Base-by-base conservation (phyloP, 129 eudicot species). In the Flaveria robusta region DNA sequence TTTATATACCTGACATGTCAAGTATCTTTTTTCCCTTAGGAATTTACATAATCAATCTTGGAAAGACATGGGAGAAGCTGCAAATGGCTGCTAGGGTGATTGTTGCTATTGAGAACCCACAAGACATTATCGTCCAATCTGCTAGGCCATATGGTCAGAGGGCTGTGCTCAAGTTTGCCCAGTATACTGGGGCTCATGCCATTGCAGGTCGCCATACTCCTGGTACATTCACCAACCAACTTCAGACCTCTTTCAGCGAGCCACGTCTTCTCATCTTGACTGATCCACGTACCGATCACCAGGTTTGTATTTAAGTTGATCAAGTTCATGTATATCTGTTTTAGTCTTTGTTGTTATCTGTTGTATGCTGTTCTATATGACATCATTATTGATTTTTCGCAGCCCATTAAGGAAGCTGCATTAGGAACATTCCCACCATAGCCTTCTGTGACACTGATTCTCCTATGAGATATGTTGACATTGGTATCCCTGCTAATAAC, bases 101-200 rank as follows among this genome's bases (percentile, higher is more conserved):
- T 81, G 96, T 87, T 54, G 88, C 88, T 18, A 87, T 89, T 60
- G 96, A 89, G 82, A 85, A 89, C 69, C 96, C 96, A 19, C 86
- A 87, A n/a, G 96, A 89, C 80, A 89, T 89, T 29, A 89, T 89
- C 63, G 96, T 89, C n/a, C 96, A 89, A 75, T 89, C 94, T 76
- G 94, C 94, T 26, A 89, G 94, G 69, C 94, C 94, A 12, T 89
- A 88, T 74, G 94, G 94, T 62, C 92, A 89, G 85, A 85, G 96
- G 56, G 96, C 92, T 20, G 96, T 89, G 19, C 45, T 89, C 67
- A 89, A 89, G 85, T 89, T 89, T 70, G 96, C 96, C 1, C 96
- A 89, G 63, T 83, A 89, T 34, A 89, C 92, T 24, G 92, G 88
- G 5, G 72, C 79, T 19, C 79, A 87, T 46, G 90, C 92, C 0